Base-by-base conservation (phyloP, 2,329 filamentous ascomycete species). In the Tolypocladium tundrense region DNA sequence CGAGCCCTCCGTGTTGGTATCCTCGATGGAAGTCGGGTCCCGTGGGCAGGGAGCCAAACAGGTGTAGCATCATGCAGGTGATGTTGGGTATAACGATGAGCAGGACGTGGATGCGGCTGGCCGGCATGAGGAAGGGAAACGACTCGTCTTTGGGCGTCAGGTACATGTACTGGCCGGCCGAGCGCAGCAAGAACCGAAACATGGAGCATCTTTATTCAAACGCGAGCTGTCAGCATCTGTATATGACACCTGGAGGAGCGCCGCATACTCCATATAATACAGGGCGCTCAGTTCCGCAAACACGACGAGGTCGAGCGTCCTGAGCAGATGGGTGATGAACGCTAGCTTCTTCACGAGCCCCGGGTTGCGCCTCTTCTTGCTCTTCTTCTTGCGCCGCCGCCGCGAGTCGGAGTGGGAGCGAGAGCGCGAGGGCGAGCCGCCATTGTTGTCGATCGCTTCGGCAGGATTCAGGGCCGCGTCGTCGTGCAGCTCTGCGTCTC, bases 191-290 rank as follows among this genome's bases (percentile, higher is more conserved):
- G 58, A 88, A 78, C 53, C 83, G 82, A 65, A 86, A 78, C 66
- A 87, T 79, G 39, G 85, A 88, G 68, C 84, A 87, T 67, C 85
- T 88, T 62, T 39, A 60, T 33, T 21, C 6, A 2, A 21, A 16
- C 40, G 11, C 19, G 14, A 19, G 14, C 31, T 37, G 40, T 57
- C 35, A 48, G 42, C 33, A 42, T 21, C 40, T 6, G 9, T 9
- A 8, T 11, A 19, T 3, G 16, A 8, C 11, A 31, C 31, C 10
- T 11, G 27, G n/a, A 10, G 33, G 31, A 19, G 33, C 19, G 42
- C 41, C 19, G 68, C 80, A 58, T 75, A 88, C 85, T 88, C 86
- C 80, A 88, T 84, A 69, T 88, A 88, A 68, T 88, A 88, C 64
- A 88, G 65, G 50, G 80, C 77, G 65, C 82, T 85, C 58, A 88